Base-by-base conservation (phyloP, 208 protist genomes). In the Crithidia brevicula region DNA sequence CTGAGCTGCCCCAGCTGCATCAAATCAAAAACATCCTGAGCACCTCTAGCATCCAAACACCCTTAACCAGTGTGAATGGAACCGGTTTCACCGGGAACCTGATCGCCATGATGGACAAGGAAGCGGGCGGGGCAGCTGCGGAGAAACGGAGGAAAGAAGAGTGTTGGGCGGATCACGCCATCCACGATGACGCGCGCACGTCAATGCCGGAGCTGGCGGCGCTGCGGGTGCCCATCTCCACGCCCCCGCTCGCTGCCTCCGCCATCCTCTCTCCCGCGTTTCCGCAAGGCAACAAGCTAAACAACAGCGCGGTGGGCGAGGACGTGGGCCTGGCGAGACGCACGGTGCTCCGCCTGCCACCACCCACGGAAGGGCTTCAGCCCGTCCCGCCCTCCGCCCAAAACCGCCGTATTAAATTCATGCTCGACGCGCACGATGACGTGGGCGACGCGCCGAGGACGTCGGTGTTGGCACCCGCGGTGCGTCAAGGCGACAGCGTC, bases 361-460 rank as follows among this genome's bases (percentile, higher is more conserved):
- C 40, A 13, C 20, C 23, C 1, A n/a, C 7, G 27, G 27, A 25
- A 13, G 56, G 22, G 2, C 38, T 23, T 23, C 11, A 20, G 40
- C 2, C 40, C 23, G 40, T 8, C 5, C 4, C 18, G 13, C 40
- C 56, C 2, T 28, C 4, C 22, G 15, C 27, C 20, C 56, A 33
- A 6, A 40, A 47, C 15, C 40, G 56, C 9, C 56, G 56, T 6
- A 50, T 62, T 27, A 62, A 25, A 1, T 60, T 60, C 23, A n/a
- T 28, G 36, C 13, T 60, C 36, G 36, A 60, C 36, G 36, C 10
- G 0, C 36, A n/a, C 31, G 20, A 27, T 33, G 33, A 42, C 18
- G 50, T 9, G 7, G 6, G n/a, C 28, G 43, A 42, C 7, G n/a
- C 30, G 43, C 11, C 27, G 4, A 1, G 16, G 13, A 25, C 27